Base-by-base conservation (phyloP, 1,284 basidiomycete genomes). In the Grifola frondosa region DNA sequence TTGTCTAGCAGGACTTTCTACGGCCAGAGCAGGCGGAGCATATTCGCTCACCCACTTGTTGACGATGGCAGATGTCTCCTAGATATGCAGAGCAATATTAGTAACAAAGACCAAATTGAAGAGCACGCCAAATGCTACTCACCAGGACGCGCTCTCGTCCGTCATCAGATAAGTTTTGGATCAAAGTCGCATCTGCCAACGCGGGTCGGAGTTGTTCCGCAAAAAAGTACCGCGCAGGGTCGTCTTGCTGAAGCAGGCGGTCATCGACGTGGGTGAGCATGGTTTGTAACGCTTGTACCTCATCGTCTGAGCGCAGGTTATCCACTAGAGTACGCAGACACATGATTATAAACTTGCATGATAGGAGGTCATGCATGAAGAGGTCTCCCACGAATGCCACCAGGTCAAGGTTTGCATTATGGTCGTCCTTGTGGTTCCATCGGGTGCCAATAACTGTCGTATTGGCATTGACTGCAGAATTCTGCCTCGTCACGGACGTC, bases 351-450 rank as follows among this genome's bases (percentile, higher is more conserved):
- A 56, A 56, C 1, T 52, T 42, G n/a, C 49, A 43, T 16, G 53
- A 39, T 19, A 65, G 30, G 19, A 69, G 45, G 10, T 44, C 39
- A 7, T 44, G 31, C 6, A 49, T 42, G 53, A 61, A 69, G 16
- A 69, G 57, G 38, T 66, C 64, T 7, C 63, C 67, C 16, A 67
- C 47, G 40, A 69, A 69, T 1, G 53, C 40, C 16, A 58, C 56
- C 20, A 66, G 46, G 5, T 53, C 46, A 13, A 59, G 48, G 1
- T 64, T 63, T 6, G 61, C 57, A 1, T 44, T 12, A 68, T 20
- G 48, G 42, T 9, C 44, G 46, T 40, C n/a, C 11, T 6, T 15
- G 26, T 29, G 21, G 28, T 15, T 28, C 25, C 30, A 20, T 21
- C 52, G 11, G 36, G 48, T 35, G 47, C 33, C 1, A 31, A 33